These are phyloP conservation scores for Yamadazyma ubonensis DNA, from an alignment of 805 yeast species.

Conservation along the genomic window DNA sequence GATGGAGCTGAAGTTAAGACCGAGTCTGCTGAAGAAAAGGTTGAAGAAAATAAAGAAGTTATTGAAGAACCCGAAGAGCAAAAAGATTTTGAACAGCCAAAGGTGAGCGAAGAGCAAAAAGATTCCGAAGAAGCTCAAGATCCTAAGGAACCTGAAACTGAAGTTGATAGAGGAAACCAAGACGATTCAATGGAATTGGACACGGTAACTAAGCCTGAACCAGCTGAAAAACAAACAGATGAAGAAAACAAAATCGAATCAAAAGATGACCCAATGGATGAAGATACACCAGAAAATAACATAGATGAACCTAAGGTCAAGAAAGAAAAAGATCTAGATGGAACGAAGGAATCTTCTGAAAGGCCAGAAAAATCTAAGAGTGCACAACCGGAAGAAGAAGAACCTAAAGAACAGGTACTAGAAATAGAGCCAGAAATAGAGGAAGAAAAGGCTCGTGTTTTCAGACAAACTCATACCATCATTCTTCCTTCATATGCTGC, in stretches of 20 bases:
- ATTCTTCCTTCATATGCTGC: conserved; percentile 83
- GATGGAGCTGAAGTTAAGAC: background rate
- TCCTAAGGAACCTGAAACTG: background rate
- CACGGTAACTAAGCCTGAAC: too few species aligned
- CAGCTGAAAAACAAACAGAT: background rate
- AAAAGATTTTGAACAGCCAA: background rate
- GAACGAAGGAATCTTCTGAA: background rate
- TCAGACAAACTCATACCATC: conserved; percentile 74
- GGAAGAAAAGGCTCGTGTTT: conserved; percentile 15
- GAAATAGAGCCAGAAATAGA: conserved; percentile 18
- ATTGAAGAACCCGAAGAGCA: background rate
- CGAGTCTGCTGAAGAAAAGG: background rate
- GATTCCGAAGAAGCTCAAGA: conserved; percentile 7
- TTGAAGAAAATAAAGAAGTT: background rate
- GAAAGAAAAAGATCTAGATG: background rate
- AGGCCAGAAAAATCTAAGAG: conserved; percentile 4
- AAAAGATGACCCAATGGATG: background rate
- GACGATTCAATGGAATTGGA: too few species aligned
- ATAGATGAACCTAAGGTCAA: background rate
- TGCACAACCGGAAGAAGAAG: conserved; percentile 17
- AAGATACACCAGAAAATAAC: conserved; percentile 1
- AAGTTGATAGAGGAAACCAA: background rate
- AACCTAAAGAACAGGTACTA: conserved; percentile 5
- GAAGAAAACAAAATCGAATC: background rate
- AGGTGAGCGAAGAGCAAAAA: conserved; percentile 1